Evolutionary conservation across 2,329 filamentous ascomycete species (phyloP).

Genomic region (Plectosphaerella cucumerina): DNA sequence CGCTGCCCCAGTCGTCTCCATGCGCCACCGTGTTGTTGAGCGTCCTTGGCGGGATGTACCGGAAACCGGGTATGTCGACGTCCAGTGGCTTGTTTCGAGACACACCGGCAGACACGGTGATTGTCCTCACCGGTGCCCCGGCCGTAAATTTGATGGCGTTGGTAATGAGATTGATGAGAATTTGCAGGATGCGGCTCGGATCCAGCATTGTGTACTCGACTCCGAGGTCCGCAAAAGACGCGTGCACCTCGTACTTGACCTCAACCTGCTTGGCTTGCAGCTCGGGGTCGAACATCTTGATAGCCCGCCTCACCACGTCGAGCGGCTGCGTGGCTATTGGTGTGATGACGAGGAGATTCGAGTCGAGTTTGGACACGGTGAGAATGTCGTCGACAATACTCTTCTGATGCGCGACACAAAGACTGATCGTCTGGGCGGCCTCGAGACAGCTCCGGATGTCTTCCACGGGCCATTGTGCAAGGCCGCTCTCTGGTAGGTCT

Average conservation of each 20-base stretch:
- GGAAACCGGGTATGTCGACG: constrained; percentile 17
- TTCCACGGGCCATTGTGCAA: constrained; percentile 15
- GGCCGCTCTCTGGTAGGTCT: too few relatives aligned
- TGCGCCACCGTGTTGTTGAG: constrained; percentile 9
- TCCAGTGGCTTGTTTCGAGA: constrained; percentile 32
- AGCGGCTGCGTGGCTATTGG: constrained; percentile 48
- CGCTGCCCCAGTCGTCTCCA: constrained; percentile 25
- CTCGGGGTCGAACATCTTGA: constrained; percentile 58
- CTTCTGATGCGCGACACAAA: constrained; percentile 56
- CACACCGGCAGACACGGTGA: constrained; percentile 47
- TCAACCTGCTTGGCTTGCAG: constrained; percentile 51
- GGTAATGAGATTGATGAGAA: constrained; percentile 56
- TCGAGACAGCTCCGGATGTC: constrained; percentile 45
- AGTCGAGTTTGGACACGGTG: constrained; percentile 49
- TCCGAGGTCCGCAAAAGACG: constrained; percentile 40
- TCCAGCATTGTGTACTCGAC: constrained; percentile 55
- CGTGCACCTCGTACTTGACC: constrained; percentile 43
- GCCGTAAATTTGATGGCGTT: constrained; percentile 58
- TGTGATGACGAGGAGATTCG: constrained; percentile 50
- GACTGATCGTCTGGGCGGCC: constrained; percentile 50
- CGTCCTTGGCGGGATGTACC: constrained; percentile 24
- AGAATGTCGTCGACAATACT: constrained; percentile 44
- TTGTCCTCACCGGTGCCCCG: constrained; percentile 24
- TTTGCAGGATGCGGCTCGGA: constrained; percentile 53
- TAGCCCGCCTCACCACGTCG: constrained; percentile 44